Evolutionary conservation across 2,329 filamentous ascomycete species (phyloP), one percentile per base, ranked within the genome.

Genomic region (Pyricularia sp.): DNA sequence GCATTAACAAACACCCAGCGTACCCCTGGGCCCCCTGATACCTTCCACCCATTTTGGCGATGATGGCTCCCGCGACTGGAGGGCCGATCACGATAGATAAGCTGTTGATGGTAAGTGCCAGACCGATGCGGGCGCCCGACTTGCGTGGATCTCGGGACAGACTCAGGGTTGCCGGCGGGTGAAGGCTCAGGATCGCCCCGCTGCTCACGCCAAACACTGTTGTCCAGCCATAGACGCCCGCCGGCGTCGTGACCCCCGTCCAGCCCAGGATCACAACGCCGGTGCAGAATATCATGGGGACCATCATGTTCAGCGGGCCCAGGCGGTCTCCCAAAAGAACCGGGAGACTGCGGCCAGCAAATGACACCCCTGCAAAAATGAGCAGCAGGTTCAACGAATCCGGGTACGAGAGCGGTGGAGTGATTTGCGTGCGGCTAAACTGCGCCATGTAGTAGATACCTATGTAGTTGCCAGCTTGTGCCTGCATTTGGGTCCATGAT

Each of bases 41-140:
- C 8, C 73, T 69, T 0, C 81, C 81, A 12, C 73, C 68, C 28
- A 77, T 75, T 12, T 69, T 72, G 66, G 80, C 71, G 26, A 85
- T 76, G 67, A 85, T 70, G 2, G 78, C 79, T 3, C 82, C 83
- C 2, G 78, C 81, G 66, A 84, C 81, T 0, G 83, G 81, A 4
- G 82, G 78, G 0, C 83, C 83, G 3, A 79, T 82, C 63, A 85
- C 71, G 2, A 77, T 78, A 0, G 82, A 80, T 63, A 85, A 77
- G n/a, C 77, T 78, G 22, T 84, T 77, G 65, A 70, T 63, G 26
- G 65, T 78, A 62, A 85, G 79, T 5, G 80, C 77, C 79, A 84
- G 82, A 1, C 83, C 82, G 73, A 84, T 81, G n/a, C 82, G 74
- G n/a, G 81, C 78, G 0, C 83, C 83, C 5, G 75, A 74, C 71